A percentile compares a stretch with the other conserved stretches of the same genome.
These are phyloP conservation scores for Xylaria sp. DNA, from an alignment of 2,329 filamentous ascomycete species.

Conservation along the genomic window DNA sequence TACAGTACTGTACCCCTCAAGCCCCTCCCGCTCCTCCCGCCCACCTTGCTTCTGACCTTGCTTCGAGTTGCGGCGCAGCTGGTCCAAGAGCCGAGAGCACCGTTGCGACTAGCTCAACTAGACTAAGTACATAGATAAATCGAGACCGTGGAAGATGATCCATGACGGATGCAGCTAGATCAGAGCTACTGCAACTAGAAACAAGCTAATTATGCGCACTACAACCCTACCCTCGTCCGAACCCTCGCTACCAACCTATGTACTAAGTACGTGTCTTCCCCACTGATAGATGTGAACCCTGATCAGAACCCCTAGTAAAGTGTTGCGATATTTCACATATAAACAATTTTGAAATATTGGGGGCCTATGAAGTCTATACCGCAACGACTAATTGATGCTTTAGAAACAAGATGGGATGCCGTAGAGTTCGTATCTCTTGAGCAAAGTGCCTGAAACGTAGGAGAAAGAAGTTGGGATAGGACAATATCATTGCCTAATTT, in stretches of 20 bases:
- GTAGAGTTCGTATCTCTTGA: not conserved
- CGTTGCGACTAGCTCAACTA: not conserved
- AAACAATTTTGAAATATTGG: not conserved
- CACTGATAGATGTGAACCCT: no score
- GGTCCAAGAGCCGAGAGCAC: slow-evolving; percentile 8
- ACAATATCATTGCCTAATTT: not conserved
- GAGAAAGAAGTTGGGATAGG: not conserved
- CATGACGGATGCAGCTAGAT: not conserved
- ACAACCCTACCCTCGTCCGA: no score
- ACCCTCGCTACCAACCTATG: no score
- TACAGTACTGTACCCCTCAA: no score
- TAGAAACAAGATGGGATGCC: not conserved
- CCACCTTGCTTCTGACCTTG: not conserved
- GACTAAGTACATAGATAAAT: no score
- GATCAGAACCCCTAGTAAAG: no score
- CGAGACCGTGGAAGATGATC: not conserved
- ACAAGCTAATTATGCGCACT: slow-evolving; percentile 4
- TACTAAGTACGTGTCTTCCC: no score
- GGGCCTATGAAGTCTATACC: not conserved
- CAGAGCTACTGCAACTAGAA: slow-evolving; percentile 15
- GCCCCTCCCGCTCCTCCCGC: no score
- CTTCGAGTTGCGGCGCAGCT: slow-evolving; percentile 6
- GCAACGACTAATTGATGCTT: not conserved
- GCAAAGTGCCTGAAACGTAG: not conserved
- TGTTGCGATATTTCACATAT: not conserved